These are phyloP conservation scores for Thalassiosira pacifica DNA, from an alignment of 352 stramenopile genomes.

Conservation along the genomic window DNA sequence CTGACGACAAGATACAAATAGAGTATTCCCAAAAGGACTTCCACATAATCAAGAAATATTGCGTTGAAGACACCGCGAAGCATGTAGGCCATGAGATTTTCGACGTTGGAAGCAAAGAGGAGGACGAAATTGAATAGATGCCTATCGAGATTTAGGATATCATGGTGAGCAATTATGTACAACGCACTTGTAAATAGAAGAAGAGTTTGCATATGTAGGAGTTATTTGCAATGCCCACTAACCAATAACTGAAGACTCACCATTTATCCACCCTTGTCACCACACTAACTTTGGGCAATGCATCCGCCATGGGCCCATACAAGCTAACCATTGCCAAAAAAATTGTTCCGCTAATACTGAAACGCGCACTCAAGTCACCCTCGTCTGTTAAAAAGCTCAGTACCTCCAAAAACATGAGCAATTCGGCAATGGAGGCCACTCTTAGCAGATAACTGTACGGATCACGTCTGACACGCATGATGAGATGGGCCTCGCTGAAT, in stretches of 20 bases:
- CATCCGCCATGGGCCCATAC: conserved; percentile 58
- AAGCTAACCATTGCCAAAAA: conserved; percentile 61
- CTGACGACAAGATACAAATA: conserved; percentile 44
- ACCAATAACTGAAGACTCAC: conserved; percentile 19
- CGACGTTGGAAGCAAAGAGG: conserved; percentile 49
- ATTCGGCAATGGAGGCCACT: conserved; percentile 42
- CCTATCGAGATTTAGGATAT: conserved; percentile 34
- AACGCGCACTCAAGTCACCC: conserved; percentile 41
- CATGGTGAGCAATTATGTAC: too few species aligned
- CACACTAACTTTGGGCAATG: conserved; percentile 58
- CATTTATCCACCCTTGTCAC: conserved; percentile 61
- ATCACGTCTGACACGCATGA: conserved; percentile 54
- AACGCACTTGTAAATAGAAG: too few species aligned
- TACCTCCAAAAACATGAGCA: conserved; percentile 58
- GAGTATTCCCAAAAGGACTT: conserved; percentile 27
- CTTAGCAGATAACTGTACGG: conserved; percentile 55
- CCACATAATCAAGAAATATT: conserved; percentile 14
- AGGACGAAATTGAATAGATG: conserved; percentile 50
- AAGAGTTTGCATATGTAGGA: too few species aligned
- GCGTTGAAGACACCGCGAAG: conserved; percentile 22
- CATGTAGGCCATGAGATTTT: conserved; percentile 49
- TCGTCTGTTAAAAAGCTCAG: conserved; percentile 48
- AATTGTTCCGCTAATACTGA: conserved; percentile 59
- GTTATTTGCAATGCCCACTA: background rate
- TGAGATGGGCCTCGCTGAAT: conserved; percentile 49